Base-by-base conservation (phyloP, 2,329 filamentous ascomycete genomes). In the Colletotrichum trifolii region DNA sequence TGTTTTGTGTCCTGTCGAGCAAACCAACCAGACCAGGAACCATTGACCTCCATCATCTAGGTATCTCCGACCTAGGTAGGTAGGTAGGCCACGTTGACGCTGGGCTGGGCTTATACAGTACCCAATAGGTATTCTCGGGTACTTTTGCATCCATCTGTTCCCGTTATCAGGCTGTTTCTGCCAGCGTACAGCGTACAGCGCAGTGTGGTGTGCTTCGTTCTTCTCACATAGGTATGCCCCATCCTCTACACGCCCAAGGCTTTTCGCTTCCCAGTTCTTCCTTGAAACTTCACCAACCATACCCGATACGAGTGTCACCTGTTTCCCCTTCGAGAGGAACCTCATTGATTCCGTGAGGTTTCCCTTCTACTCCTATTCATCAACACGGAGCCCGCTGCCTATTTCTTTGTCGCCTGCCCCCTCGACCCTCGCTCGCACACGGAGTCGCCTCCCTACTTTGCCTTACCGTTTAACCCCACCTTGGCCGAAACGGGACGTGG, bases 381-480 rank as follows among this genome's bases (percentile, higher is more conserved):
- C 57, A 53, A 45, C 52, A 48, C 63, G 63, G 63, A 66, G 63
- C 58, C 62, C 58, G 52, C 53, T 66, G 47, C 58, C 59, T 63
- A 53, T 57, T 63, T 63, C 40, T 47, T 56, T 46, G 52, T 57
- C 61, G 47, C 53, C 39, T 17, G 33, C 48, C 63, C 63, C 58
- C 63, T 57, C 36, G 46, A 58, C 52, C 58, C 47, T 66, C 53
- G 47, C 36, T 42, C 40, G 40, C 48, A 47, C 59, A 63, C 63
- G 47, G 63, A 56, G 63, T 66, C 58, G 63, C 58, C 58, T 63
- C 62, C 62, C 62, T 65, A 56, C 58, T 25, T 25, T 25, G 25
- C 25, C 50, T 54, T 47, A 56, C 58, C 58, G 36, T 61, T 40
- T 39, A 60, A 66, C 63, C 63, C 63, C 63, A 66, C 63, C 63